Percentiles rank a stretch among this genome's conserved stretches.
Conservation (phyloP, 1,284 basidiomycete genomes). For the Inonotus hispidus region DNA sequence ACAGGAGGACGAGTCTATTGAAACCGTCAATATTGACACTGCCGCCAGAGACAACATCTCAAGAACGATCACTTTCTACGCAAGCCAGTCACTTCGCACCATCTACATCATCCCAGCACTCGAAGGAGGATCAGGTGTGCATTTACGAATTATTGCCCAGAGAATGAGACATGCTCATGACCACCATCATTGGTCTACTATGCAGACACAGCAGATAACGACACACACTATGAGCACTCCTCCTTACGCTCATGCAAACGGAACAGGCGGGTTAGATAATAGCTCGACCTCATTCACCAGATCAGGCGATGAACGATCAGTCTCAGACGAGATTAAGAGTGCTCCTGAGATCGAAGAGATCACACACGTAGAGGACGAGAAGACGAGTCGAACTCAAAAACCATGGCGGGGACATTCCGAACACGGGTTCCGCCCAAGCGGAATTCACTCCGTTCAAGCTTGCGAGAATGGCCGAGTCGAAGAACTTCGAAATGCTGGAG, state of each 20-base stretch:
- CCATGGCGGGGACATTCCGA: background rate
- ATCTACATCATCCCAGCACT: no score
- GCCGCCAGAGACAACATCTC: constrained; percentile 74
- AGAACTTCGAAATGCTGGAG: constrained; percentile 65
- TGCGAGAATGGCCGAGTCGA: constrained; percentile 89
- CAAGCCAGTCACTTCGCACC: constrained; percentile 90
- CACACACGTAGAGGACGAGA: background rate
- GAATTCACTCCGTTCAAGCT: constrained; percentile 69
- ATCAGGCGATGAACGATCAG: no score
- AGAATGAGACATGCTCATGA: no score
- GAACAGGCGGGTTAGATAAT: no score
- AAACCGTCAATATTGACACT: constrained; percentile 58
- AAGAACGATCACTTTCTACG: constrained; percentile 93
- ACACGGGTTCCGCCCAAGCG: constrained; percentile 35
- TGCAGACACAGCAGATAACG: no score
- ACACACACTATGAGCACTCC: no score
- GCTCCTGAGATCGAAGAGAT: background rate
- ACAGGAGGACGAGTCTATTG: constrained; percentile 37
- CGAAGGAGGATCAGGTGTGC: no score
- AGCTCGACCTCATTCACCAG: no score
- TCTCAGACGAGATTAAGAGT: no score
- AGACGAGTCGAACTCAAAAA: background rate
- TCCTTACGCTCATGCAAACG: no score
- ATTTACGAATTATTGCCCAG: no score
- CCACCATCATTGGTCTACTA: no score